phyloP scores from a whole-genome alignment of 192 early-diverging fungal species.

The Thoreauomyces humboldtii region DNA sequence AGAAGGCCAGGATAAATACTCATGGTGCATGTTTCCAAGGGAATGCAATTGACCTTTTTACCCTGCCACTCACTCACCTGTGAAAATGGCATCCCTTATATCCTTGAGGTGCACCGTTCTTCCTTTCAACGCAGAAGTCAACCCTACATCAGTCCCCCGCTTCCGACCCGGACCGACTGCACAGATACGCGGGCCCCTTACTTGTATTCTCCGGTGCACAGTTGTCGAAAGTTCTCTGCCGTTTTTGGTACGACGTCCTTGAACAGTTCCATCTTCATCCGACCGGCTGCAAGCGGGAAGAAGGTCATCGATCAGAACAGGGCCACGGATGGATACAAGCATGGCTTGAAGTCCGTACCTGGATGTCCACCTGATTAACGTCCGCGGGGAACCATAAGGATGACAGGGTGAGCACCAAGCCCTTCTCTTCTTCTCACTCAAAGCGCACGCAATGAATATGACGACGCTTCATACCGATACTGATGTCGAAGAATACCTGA shows the following conservation, averaged over 20 bases:
- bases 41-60: too few relatives aligned
- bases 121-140: too few relatives aligned
- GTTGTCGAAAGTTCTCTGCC: slow-evolving; percentile 94
- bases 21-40: too few relatives aligned
- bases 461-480: slow-evolving; percentile 60
- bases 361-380: slow-evolving; percentile 34
- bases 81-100: slow-evolving; percentile 84
- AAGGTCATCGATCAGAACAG: not conserved
- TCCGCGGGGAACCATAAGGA: not conserved
- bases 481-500: slow-evolving; percentile 73
- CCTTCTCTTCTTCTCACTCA: too few relatives aligned
- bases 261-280: slow-evolving; percentile 63
- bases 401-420: not conserved
- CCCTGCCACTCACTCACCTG: too few relatives aligned
- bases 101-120: slow-evolving; percentile 78
- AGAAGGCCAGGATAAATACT: too few relatives aligned
- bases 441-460: not conserved
- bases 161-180: too few relatives aligned
- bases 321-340: not conserved
- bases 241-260: slow-evolving; percentile 86
- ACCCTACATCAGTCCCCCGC: not conserved
- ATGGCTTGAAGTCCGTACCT: too few relatives aligned
- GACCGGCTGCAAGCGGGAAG: slow-evolving; percentile 30
- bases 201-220: slow-evolving; percentile 88
- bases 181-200: not conserved